Base-by-base conservation (phyloP, 192 early-diverging fungal genomes). In the Diversispora epigaea region DNA sequence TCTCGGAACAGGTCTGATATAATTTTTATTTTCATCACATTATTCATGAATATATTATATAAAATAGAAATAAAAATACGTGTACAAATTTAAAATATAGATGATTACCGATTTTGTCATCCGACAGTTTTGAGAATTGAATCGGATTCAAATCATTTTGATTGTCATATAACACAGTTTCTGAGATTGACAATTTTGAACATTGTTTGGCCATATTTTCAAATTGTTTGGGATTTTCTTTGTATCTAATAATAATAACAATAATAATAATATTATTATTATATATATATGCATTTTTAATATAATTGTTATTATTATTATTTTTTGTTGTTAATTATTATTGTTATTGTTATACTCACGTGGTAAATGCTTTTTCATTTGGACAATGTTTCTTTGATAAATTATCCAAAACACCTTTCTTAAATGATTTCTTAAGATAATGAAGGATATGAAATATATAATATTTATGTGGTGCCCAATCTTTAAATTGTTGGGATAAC, bases 361-460 rank as follows among this genome's bases (percentile, higher is more conserved):
- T 83, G 39, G 82, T 78, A 77, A 83, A 88, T 1, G 91, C 91
- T 47, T 91, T 86, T 67, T 83, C 84, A 77, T 92, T 90, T 11
- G 81, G 76, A 45, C 89, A 91, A 65, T 89, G 72, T 11, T 85
- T 80, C 70, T 91, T 88, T 71, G 77, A 22, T 45, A 93, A 77
- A 22, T 83, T 81, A 49, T 85, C 84, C 72, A 96, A 77, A 12
- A 94, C 92, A 17, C 84, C 81, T 68, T 93, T 90, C 67, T 93
- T 93, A 80, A 96, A 97, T 8, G 87, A 82, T 55, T 94, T 93
- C 78, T 95, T 95, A 17, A 96, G 75, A 76, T 93, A 97, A 73
- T 95, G 91, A 74, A 97, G 84, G 4, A 95, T 82, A 77, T 97
- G 93, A 67, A 88, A 89, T 15, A 97, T 88, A 76, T 89, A 92